Evolutionary conservation across 805 yeast species (phyloP).

Genomic region (Wickerhamomyces alni): DNA sequence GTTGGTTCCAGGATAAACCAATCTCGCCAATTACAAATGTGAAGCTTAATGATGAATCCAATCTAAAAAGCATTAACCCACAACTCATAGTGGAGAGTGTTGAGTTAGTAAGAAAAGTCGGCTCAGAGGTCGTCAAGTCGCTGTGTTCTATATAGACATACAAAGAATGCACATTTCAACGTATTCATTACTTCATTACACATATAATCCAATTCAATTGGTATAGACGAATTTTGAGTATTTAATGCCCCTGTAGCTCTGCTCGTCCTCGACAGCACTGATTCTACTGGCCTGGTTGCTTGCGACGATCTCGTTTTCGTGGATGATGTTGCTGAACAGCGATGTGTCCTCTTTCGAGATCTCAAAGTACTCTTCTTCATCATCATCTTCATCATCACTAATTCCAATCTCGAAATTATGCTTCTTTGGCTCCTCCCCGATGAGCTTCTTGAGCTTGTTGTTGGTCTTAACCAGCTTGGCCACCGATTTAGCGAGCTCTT

Average conservation of each 20-base stretch:
- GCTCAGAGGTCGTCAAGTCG: constrained; percentile 47
- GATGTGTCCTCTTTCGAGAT: constrained; percentile 37
- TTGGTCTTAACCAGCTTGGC: constrained; percentile 48
- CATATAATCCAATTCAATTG: background rate
- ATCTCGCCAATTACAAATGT: constrained; percentile 69
- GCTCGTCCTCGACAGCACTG: constrained; percentile 39
- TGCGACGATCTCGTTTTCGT: constrained; percentile 52
- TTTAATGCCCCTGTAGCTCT: constrained; percentile 33
- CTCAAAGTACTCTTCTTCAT: constrained; percentile 14
- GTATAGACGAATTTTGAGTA: background rate
- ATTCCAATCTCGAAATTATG: constrained; percentile 10
- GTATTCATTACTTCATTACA: background rate
- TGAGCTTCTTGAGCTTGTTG: constrained; percentile 36
- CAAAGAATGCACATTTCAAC: no score
- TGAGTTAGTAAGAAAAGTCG: constrained; percentile 52
- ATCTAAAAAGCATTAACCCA: constrained; percentile 51
- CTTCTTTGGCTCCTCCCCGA: constrained; percentile 27
- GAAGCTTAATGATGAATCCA: constrained; percentile 46
- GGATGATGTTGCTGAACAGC: constrained; percentile 47
- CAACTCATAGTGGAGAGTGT: constrained; percentile 45
- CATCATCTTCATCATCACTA: constrained; percentile 26
- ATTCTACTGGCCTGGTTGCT: constrained; percentile 43
- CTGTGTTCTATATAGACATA: constrained; percentile 4
- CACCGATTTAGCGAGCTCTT: constrained; percentile 36
- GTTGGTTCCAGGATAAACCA: constrained; percentile 63